Evolutionary conservation across 768 basidiomycete genomes (phyloP), one percentile per base, ranked within the genome.

Genomic region (Lentinula raphanica): DNA sequence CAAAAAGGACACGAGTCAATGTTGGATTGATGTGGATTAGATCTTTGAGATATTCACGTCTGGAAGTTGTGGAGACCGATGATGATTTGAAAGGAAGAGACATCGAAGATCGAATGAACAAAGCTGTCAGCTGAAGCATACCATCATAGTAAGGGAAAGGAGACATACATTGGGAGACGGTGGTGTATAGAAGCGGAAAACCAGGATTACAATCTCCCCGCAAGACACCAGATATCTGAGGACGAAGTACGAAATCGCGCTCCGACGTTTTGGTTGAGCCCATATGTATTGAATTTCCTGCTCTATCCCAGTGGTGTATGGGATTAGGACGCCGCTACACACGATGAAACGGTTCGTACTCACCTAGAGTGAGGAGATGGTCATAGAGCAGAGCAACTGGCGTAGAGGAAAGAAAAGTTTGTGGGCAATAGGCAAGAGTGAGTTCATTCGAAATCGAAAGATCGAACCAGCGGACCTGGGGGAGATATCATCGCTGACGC

Each of bases 311-410:
- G n/a, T 6, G 1, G 12, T 12, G 3, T 32, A 12, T 32, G 8
- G 12, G 32, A 2, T 32, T 32, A 32, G 32, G 7, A 32, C 12
- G 31, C 11, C 11, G 31, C 12, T 31, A 53, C 36, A 53, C 36
- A 38, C 6, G 50, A 38, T 19, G 2, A 35, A 38, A 31, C 48
- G 8, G 9, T 13, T 11, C 32, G 35, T 19, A 19, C 32, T 8
- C 17, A 53, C 50, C 17, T n/a, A 53, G 32, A 19, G 35, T 53
- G 19, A 49, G 49, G 29, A 53, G 50, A 31, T 53, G 50, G 31
- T 53, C 50, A 21, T 53, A 53, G n/a, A 53, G 32, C 25, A 53
- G 50, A 19, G 35, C 28, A 53, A 53, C 50, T 53, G 35, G n/a
- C n/a, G n/a, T n/a, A n/a, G n/a, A n/a, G n/a, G n/a, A 23, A n/a